These are phyloP conservation scores for Ophiostoma novo-ulmi DNA, from an alignment of 2,329 filamentous ascomycete genomes.

Conservation along the genomic window DNA sequence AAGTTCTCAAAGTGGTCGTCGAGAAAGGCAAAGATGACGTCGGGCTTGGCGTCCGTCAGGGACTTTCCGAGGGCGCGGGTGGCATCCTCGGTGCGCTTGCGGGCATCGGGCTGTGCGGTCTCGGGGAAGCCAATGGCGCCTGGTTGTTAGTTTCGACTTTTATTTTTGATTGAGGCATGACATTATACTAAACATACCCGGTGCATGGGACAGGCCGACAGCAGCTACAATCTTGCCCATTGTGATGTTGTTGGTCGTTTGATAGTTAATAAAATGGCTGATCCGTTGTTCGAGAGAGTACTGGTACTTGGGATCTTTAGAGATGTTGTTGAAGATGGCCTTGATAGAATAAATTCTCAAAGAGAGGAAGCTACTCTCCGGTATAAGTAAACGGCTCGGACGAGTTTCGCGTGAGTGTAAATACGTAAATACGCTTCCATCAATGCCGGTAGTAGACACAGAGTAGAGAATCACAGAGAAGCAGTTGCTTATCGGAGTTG, in stretches of 20 bases:
- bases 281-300: background rate
- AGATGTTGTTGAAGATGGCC: background rate
- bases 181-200: conserved; percentile 16
- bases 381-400: background rate
- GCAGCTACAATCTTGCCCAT: conserved; percentile 26
- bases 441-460: background rate
- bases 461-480: background rate
- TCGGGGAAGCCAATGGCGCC: conserved; percentile 27
- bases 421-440: background rate
- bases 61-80: conserved; percentile 24
- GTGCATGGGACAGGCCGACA: conserved; percentile 25
- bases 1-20: conserved; percentile 28
- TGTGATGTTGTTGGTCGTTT: background rate
- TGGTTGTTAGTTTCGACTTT: background rate
- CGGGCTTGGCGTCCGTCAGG: conserved; percentile 24
- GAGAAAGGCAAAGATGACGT: conserved; percentile 27
- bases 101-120: conserved; percentile 25
- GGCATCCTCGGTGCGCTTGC: conserved; percentile 25
- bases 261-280: background rate
- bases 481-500: conserved; percentile 1
- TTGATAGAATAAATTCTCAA: background rate
- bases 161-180: background rate
- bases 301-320: background rate
- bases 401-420: background rate
- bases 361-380: background rate